Conservation (phyloP, 1,284 basidiomycete species). For the Moniliella sp. region DNA sequence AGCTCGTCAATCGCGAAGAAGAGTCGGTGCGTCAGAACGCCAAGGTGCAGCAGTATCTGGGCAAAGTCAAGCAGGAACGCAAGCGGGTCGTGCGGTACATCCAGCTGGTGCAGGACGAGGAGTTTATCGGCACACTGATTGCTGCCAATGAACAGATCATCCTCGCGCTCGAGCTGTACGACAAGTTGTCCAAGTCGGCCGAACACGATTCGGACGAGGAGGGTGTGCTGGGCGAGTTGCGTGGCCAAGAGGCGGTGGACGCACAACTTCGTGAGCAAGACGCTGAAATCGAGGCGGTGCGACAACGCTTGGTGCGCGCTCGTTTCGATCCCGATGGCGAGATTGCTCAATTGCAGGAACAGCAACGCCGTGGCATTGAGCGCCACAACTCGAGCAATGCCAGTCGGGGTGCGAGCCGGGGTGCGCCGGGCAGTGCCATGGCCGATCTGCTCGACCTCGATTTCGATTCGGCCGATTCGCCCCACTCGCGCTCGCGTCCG, state of each 20-base stretch:
- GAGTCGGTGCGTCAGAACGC: constrained; percentile 56
- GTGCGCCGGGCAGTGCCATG: constrained; percentile 3
- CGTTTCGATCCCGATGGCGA: constrained; percentile 35
- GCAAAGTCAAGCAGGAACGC: constrained; percentile 54
- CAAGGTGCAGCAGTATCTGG: constrained; percentile 64
- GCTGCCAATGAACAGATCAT: constrained; percentile 81
- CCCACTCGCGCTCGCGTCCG: constrained; percentile 47
- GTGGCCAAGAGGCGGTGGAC: constrained; percentile 23
- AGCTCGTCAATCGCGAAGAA: constrained; percentile 66
- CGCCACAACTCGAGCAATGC: constrained; percentile 41
- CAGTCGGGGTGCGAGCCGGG: constrained; percentile 17
- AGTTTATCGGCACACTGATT: constrained; percentile 73
- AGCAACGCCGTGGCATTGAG: constrained; percentile 44
- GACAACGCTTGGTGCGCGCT: constrained; percentile 34
- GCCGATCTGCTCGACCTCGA: constrained; percentile 56
- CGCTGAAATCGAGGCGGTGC: constrained; percentile 34
- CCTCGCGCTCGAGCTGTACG: constrained; percentile 64
- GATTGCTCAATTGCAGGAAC: constrained; percentile 45
- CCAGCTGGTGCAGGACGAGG: constrained; percentile 74
- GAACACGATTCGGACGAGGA: constrained; percentile 29
- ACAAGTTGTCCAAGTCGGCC: constrained; percentile 40
- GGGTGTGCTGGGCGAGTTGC: constrained; percentile 15
- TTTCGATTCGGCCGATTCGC: constrained; percentile 38
- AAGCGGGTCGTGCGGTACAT: constrained; percentile 66
- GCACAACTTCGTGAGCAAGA: constrained; percentile 10